Base-by-base conservation (phyloP, 1,284 basidiomycete genomes). In the Pseudozyma pruni region DNA sequence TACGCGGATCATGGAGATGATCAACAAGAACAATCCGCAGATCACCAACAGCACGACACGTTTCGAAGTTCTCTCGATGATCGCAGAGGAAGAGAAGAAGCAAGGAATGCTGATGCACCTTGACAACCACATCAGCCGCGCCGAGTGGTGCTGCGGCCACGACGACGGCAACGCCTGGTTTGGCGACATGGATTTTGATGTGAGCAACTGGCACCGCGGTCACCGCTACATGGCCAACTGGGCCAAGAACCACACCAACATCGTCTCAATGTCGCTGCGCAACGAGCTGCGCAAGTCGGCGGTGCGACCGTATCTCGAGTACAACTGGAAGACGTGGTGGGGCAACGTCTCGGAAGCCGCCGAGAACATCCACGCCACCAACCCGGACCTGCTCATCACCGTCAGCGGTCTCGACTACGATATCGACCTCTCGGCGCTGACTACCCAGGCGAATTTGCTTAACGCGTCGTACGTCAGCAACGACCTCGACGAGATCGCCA, bases 81-180 rank as follows among this genome's bases (percentile, higher is more conserved):
- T 70, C 23, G 67, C 61, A 9, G 50, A 70, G 34, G 60, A 58
- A 17, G 67, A 63, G 35, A 51, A 50, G 25, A 54, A 64, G 56
- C 50, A 62, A 8, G 67, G 61, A 1, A 46, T 70, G 29, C 49
- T 70, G 11, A 64, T 70, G 60, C 67, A 70, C 27, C 56, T 62
- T 25, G 67, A 71, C 53, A 61, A 60, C 45, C 68, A 71, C 53
- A 59, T 71, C 46, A 52, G 50, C 29, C 48, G 52, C 29, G 68
- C 61, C 27, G 38, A 56, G 22, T 71, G 68, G 68, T 71, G 68
- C 57, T 71, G 68, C 53, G 50, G 49, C 32, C 47, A 60, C 49
- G 51, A 51, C 44, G 68, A 71, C 35, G 68, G 68, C 46, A 64
- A 71, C 19, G 68, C 61, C 8, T 71, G 68, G 68, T 66, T 60